Evolutionary conservation across 164 flowering plant genomes (phyloP), one percentile per base, ranked within the genome.

Genomic region (Aristolochia contorta): DNA sequence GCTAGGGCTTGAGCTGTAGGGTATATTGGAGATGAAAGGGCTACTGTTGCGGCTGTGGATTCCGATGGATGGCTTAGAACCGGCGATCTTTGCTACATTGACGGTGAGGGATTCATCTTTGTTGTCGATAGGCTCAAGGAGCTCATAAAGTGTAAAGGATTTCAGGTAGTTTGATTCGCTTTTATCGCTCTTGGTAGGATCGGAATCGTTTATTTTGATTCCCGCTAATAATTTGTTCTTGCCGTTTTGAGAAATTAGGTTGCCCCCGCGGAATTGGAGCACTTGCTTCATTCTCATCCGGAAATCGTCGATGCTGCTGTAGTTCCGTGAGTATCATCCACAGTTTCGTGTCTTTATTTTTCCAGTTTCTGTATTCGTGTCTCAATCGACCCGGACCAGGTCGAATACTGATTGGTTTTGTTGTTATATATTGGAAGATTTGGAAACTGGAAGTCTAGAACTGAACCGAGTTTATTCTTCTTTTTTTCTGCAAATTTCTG

Each of bases 231-330:
- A n/a, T n/a, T n/a, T n/a, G n/a, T n/a, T n/a, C n/a, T n/a, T n/a
- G n/a, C n/a, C n/a, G n/a, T n/a, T n/a, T n/a, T n/a, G n/a, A n/a
- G n/a, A 27, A 18, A 41, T 41, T 77, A 92, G 98, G 96, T 92
- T 60, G 84, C 98, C 1, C 98, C 98, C 24, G 96, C 89, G 12
- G 98, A 92, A 70, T 73, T 92, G 74, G 98, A 92, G 63, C 88
- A 80, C 46, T 45, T 87, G 49, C 95, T 92, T 71, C 84, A 72
- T 13, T 81, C 89, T 32, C 72, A 84, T 63, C 87, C 88, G 12
- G 89, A 80, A 14, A 77, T 92, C 57, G 78, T 74, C 49, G 98
- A 92, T 69, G 93, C 82, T 23, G 96, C 98, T 58, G 96, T 92
- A 2, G 72, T 87, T 61, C 96, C 91, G 96, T 92, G 76, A 46